phyloP scores from a whole-genome alignment of 2,329 filamentous ascomycete genomes.

The Colletotrichum coccodes region DNA sequence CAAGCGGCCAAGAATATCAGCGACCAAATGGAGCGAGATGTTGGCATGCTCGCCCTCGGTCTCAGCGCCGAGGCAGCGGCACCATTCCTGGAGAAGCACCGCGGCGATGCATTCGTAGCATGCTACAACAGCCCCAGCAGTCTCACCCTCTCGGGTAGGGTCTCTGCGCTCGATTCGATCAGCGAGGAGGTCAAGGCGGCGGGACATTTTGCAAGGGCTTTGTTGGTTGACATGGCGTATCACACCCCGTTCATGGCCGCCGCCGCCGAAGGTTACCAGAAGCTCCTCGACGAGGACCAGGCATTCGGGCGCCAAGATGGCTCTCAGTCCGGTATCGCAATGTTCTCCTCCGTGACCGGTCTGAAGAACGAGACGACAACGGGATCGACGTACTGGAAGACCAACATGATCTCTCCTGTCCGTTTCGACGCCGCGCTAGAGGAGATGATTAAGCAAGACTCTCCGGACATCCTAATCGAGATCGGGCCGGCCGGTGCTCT shows the following conservation, averaged over 20 bases:
- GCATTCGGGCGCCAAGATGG: too few relatives aligned
- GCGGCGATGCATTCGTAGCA: neutral
- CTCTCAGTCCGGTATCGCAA: too few relatives aligned
- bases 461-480: conserved; percentile 36
- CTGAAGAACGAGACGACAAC: neutral
- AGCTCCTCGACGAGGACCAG: neutral
- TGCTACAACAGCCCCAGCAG: neutral
- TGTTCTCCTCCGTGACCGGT: neutral
- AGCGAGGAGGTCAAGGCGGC: neutral
- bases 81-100: neutral
- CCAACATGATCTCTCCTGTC: neutral
- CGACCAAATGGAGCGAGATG: neutral
- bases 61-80: neutral
- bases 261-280: neutral
- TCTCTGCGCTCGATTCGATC: neutral
- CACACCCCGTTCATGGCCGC: neutral
- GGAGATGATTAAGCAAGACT: neutral
- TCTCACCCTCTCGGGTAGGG: neutral
- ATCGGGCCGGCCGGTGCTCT: conserved; percentile 42
- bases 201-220: neutral
- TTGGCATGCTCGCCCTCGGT: neutral
- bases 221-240: neutral
- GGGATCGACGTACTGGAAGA: neutral
- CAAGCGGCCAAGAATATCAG: neutral
- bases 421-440: neutral